Base-by-base conservation (phyloP, 164 flowering plant genomes). In the Berberis vulgaris region DNA sequence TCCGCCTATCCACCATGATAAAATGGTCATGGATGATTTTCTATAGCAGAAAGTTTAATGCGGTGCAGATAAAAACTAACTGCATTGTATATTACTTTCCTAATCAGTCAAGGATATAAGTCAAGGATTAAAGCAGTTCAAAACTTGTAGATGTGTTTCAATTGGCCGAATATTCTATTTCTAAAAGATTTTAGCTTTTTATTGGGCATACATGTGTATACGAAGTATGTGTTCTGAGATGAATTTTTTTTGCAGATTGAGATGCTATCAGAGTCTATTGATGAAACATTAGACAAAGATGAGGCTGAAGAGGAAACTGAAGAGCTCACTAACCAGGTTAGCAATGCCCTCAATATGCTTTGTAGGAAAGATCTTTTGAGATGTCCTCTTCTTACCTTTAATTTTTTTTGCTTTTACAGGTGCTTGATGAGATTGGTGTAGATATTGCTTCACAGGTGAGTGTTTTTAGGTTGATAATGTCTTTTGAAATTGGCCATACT, bases 231-330 rank as follows among this genome's bases (percentile, higher is more conserved):
- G 26, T 26, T 26, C 26, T 26, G 0, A 26, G 26, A 26, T 26
- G 26, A 26, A 0, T 52, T 10, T 1, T 52, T 55, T 50, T 49
- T 75, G 61, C 76, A 91, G 97, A 83, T 85, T 73, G 96, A 91
- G 76, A 91, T 91, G 96, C 81, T 91, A 88, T 91, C 97, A 53
- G 96, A 88, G 47, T 77, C 96, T 54, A 91, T 91, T 68, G 97
- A 91, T 69, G 97, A 91, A 71, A 86, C 93, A 8, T 67, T 90
- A 60, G 97, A 90, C 80, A 87, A 90, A 77, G 94, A 90, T 59
- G 94, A 90, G 79, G 97, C 97, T 54, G 97, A 90, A 73, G 97
- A 90, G 72, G 97, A 90, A 80, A 90, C 97, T 3, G 94, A 90
- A 66, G 97, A 90, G 73, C 92, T 87, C 43, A 90, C 97, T 4